Evolutionary conservation across 805 yeast genomes (phyloP).

Genomic region (Diddensiella transvaalensis): DNA sequence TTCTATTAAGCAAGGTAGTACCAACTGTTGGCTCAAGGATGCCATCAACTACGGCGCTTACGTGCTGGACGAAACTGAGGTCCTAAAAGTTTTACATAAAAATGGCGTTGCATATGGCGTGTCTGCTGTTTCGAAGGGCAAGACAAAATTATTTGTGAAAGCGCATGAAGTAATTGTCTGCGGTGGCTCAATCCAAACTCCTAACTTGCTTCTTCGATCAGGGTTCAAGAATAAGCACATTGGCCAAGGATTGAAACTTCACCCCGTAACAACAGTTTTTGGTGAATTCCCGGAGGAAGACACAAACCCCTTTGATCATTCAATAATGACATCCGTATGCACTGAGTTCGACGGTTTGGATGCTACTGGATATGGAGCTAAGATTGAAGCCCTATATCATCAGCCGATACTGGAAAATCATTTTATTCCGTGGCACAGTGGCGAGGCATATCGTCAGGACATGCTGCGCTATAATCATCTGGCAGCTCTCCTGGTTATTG

Average conservation of each 20-base stretch:
- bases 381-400: slow-evolving; percentile 47
- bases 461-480: slow-evolving; percentile 37
- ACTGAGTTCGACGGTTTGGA: slow-evolving; percentile 47
- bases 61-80: slow-evolving; percentile 46
- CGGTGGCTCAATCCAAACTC: slow-evolving; percentile 50
- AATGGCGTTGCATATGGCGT: slow-evolving; percentile 46
- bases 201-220: slow-evolving; percentile 44
- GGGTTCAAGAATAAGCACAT: slow-evolving; percentile 49
- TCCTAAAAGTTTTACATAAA: slow-evolving; percentile 37
- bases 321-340: slow-evolving; percentile 50
- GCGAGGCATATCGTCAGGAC: slow-evolving; percentile 35
- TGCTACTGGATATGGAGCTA: slow-evolving; percentile 51
- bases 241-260: slow-evolving; percentile 49
- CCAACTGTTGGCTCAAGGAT: slow-evolving; percentile 46
- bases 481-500: slow-evolving; percentile 42
- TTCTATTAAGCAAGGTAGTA: slow-evolving; percentile 50
- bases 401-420: slow-evolving; percentile 40
- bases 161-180: slow-evolving; percentile 45
- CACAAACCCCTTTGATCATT: slow-evolving; percentile 38
- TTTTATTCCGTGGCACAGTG: slow-evolving; percentile 43
- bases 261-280: slow-evolving; percentile 42
- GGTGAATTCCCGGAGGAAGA: slow-evolving; percentile 42
- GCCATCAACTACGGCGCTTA: slow-evolving; percentile 45
- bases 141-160: slow-evolving; percentile 31
- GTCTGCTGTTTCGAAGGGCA: slow-evolving; percentile 35